Percentiles rank a stretch among this genome's conserved stretches.
These are phyloP conservation scores for Geotrichum aggregatum DNA, from an alignment of 1,139 yeast genomes.

Conservation along the genomic window DNA sequence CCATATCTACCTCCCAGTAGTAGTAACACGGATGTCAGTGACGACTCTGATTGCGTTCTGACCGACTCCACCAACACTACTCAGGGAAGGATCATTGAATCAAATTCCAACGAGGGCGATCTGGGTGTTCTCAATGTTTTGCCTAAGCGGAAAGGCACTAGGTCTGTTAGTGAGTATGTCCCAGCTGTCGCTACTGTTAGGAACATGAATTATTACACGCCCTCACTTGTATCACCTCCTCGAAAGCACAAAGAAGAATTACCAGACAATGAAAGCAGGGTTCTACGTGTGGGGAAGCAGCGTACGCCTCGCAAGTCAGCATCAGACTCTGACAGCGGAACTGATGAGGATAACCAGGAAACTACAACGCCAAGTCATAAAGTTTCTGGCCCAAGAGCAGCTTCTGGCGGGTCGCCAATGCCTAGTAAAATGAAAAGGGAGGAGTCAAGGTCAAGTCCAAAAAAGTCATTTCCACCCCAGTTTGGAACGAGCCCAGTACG, in stretches of 20 bases:
- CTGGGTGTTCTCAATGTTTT: background rate
- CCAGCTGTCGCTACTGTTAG: conserved; percentile 6
- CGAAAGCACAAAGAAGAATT: background rate
- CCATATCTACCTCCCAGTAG: background rate
- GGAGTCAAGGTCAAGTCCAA: background rate
- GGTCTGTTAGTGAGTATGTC: conserved; percentile 21
- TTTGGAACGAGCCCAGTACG: background rate
- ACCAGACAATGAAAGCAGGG: background rate
- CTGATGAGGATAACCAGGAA: background rate
- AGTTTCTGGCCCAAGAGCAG: conserved; percentile 5
- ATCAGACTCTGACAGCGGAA: background rate
- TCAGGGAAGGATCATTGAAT: background rate
- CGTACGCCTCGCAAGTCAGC: background rate
- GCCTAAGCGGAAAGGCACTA: background rate
- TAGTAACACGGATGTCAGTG: background rate
- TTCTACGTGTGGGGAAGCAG: background rate
- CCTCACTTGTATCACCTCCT: background rate
- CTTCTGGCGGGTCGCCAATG: conserved; percentile 15
- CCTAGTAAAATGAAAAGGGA: conserved; percentile 1
- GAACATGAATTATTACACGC: conserved; percentile 1
- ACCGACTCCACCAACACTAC: conserved; percentile 6
- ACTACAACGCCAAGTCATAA: background rate
- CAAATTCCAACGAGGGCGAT: background rate
- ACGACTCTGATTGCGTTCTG: conserved; percentile 6
- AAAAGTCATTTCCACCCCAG: background rate